phyloP scores from a whole-genome alignment of 805 yeast species.

The Candida arabinofermentans region DNA sequence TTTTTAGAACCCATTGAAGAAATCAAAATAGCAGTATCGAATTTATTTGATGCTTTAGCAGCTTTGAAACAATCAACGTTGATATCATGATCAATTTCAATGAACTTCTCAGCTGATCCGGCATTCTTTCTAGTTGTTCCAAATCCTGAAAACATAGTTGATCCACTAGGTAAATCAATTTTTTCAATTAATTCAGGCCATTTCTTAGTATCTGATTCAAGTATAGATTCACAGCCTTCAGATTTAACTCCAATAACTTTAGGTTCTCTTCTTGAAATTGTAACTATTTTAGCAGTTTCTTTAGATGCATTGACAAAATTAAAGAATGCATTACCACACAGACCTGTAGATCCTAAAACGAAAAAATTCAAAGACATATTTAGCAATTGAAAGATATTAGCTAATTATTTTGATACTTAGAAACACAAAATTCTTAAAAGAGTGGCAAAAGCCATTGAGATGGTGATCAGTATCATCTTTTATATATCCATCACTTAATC shows the following conservation, averaged over 20 bases:
- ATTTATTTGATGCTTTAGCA: conserved; percentile 63
- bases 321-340: conserved; percentile 61
- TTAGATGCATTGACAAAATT: conserved; percentile 37
- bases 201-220: conserved; percentile 41
- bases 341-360: conserved; percentile 73
- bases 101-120: conserved; percentile 68
- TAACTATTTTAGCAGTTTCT: conserved; percentile 36
- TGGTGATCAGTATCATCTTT: too few relatives aligned
- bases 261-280: conserved; percentile 51
- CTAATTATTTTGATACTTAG: background rate
- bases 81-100: conserved; percentile 69
- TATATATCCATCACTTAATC: too few relatives aligned
- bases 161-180: conserved; percentile 29
- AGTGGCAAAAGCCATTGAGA: too few relatives aligned
- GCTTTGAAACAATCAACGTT: conserved; percentile 66
- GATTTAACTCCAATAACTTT: conserved; percentile 12
- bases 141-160: conserved; percentile 57
- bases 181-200: conserved; percentile 45
- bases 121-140: conserved; percentile 75
- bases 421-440: too few relatives aligned
- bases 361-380: conserved; percentile 19
- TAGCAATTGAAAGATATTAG: background rate
- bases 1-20: conserved; percentile 63
- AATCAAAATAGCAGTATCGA: conserved; percentile 62
- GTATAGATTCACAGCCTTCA: conserved; percentile 30